phyloP scores from a whole-genome alignment of 352 stramenopile species.

The Pythium pectinolyticum region DNA sequence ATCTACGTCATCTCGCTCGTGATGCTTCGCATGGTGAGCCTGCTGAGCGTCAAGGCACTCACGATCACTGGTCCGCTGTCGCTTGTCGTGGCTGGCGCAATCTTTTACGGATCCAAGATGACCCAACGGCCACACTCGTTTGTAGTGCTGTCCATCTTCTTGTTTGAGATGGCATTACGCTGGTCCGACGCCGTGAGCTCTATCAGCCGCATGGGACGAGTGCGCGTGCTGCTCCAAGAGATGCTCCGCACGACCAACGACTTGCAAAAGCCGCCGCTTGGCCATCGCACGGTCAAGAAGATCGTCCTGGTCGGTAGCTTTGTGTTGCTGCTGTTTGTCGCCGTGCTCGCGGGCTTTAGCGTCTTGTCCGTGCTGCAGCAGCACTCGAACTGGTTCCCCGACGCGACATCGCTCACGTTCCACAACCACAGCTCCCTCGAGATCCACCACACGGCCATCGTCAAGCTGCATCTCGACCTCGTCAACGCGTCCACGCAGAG shows the following conservation, averaged over 20 bases:
- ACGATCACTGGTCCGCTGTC: conserved; percentile 55
- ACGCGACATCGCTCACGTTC: conserved; percentile 69
- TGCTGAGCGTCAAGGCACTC: conserved; percentile 51
- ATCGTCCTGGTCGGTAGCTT: conserved; percentile 63
- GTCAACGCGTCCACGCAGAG: conserved; percentile 36
- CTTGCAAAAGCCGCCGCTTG: conserved; percentile 45
- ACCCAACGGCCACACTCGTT: conserved; percentile 77
- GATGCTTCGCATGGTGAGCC: conserved; percentile 64
- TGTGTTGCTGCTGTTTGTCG: conserved; percentile 71
- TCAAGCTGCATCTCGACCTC: conserved; percentile 79
- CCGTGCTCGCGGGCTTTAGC: conserved; percentile 72
- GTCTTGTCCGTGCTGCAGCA: conserved; percentile 73
- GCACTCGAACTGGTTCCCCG: conserved; percentile 73
- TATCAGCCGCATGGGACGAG: conserved; percentile 45
- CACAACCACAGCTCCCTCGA: conserved; percentile 62
- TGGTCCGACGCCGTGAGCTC: conserved; percentile 50
- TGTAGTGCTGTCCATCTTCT: conserved; percentile 69
- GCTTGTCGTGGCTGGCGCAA: conserved; percentile 41
- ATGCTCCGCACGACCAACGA: conserved; percentile 56
- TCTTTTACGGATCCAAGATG: conserved; percentile 74
- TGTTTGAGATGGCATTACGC: conserved; percentile 69
- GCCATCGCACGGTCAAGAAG: conserved; percentile 57
- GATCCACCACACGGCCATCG: conserved; percentile 84
- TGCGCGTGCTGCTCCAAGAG: conserved; percentile 53
- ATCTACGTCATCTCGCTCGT: conserved; percentile 88